Evolutionary conservation across 768 basidiomycete species (phyloP).

Genomic region (Pleurotus eryngii): DNA sequence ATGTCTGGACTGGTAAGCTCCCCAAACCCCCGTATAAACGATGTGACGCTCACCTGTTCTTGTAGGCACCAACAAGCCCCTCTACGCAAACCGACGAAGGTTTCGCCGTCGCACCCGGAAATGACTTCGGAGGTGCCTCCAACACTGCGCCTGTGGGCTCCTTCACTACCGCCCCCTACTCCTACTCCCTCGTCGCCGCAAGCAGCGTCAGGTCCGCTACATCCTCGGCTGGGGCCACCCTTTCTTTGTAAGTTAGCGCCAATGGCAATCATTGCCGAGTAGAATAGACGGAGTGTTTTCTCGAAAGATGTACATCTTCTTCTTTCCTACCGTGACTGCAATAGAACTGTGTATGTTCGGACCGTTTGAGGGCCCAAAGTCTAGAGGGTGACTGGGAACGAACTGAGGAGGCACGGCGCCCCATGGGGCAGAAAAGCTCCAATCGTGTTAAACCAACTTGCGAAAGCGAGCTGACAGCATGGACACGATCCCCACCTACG

Average conservation of each 20-base stretch:
- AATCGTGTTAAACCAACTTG: no score
- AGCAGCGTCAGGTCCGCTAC: constrained; percentile 24
- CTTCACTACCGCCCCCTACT: constrained; percentile 32
- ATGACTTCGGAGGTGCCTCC: constrained; percentile 30
- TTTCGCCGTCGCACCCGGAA: constrained; percentile 36
- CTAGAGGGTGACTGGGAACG: no score
- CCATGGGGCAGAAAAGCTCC: no score
- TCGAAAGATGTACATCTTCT: no score
- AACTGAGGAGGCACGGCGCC: no score
- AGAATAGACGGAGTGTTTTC: no score
- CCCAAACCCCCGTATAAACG: background rate
- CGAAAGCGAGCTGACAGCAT: no score
- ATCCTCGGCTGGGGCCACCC: constrained; percentile 27
- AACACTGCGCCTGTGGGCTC: constrained; percentile 31
- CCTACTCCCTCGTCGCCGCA: constrained; percentile 26
- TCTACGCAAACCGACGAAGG: constrained; percentile 37
- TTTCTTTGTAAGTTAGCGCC: constrained; percentile 21
- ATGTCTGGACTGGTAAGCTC: constrained; percentile 37
- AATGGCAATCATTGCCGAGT: no score
- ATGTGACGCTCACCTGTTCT: background rate
- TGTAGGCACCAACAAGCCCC: constrained; percentile 31
- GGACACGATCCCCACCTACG: no score
- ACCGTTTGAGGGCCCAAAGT: no score
- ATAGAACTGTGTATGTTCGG: no score
- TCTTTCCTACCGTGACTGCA: no score